A percentile compares a stretch with the other conserved stretches of the same genome.
phyloP scores from a whole-genome alignment of 1,284 basidiomycete species.

The Veloboletus limbatus region DNA sequence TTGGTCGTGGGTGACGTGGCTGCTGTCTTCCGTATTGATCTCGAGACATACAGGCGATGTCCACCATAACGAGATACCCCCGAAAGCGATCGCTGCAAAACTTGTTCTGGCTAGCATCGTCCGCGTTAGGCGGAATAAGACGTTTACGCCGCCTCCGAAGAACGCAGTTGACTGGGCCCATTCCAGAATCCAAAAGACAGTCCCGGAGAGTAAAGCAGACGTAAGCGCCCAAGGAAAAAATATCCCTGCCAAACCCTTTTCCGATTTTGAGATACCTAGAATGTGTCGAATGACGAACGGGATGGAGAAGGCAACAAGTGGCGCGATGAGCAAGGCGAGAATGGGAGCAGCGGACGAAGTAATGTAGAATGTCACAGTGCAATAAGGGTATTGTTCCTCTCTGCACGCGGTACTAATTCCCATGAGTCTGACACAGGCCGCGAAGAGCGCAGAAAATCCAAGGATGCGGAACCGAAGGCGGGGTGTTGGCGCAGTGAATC shows the following conservation, averaged over 20 bases:
- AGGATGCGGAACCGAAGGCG: constrained; percentile 76
- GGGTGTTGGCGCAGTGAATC: constrained; percentile 63
- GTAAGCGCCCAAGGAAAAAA: constrained; percentile 62
- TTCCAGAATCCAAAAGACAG: constrained; percentile 77
- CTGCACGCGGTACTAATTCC: constrained; percentile 82
- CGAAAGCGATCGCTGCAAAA: constrained; percentile 49
- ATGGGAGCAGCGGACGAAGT: constrained; percentile 62
- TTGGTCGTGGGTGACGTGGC: constrained; percentile 3
- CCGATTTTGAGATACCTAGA: constrained; percentile 67
- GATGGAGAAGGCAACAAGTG: constrained; percentile 40
- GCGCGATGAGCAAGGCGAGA: constrained; percentile 45
- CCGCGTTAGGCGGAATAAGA: constrained; percentile 48
- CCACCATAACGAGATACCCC: constrained; percentile 67
- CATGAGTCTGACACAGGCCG: constrained; percentile 72
- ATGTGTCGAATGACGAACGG: constrained; percentile 60
- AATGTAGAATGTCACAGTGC: constrained; percentile 83
- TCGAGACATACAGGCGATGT: constrained; percentile 70
- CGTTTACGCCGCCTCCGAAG: constrained; percentile 36
- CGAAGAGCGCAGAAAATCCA: constrained; percentile 64
- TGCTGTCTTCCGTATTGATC: constrained; percentile 38
- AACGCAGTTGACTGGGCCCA: constrained; percentile 61
- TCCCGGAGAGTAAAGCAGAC: constrained; percentile 56
- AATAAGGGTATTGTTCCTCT: constrained; percentile 92
- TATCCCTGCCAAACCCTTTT: constrained; percentile 66
- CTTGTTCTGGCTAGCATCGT: constrained; percentile 62